A percentile compares a stretch with the other conserved stretches of the same genome.
Evolutionary conservation across 2,329 filamentous ascomycete species (phyloP).

Genomic region (Didymellaceae sp.): DNA sequence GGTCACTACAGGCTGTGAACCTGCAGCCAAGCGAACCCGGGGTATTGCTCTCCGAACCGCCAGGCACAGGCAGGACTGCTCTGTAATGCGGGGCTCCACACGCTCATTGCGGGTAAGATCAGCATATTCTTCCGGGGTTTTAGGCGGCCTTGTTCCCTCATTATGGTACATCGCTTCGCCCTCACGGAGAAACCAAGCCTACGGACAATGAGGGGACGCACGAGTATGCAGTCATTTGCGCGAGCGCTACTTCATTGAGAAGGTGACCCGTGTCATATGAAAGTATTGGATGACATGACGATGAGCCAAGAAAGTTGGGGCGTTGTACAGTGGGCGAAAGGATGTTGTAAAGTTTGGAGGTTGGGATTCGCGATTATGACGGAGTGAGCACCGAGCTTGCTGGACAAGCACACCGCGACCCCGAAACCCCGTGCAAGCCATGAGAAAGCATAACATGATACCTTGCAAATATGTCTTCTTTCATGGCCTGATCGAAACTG

Average conservation of each 20-base stretch:
- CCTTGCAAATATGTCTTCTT: no score
- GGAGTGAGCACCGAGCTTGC: neutral
- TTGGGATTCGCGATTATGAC: constrained; percentile 3
- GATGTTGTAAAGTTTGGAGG: constrained; percentile 1
- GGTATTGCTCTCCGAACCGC: constrained; percentile 29
- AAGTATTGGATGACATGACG: constrained; percentile 4
- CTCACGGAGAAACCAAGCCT: constrained; percentile 27
- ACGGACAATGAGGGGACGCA: constrained; percentile 2
- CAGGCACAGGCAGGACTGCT: constrained; percentile 25
- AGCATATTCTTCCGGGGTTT: constrained; percentile 32
- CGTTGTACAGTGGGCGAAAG: neutral
- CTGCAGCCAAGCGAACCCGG: constrained; percentile 36
- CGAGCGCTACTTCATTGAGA: constrained; percentile 11
- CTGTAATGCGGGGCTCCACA: constrained; percentile 35
- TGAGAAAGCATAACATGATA: no score
- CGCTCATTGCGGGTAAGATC: constrained; percentile 19
- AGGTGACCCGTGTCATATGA: constrained; percentile 11
- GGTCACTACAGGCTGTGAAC: constrained; percentile 6
- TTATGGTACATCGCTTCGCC: constrained; percentile 12
- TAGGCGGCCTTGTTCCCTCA: constrained; percentile 15
- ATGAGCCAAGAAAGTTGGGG: constrained; percentile 6
- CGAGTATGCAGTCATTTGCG: neutral
- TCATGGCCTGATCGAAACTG: no score
- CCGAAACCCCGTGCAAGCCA: no score
- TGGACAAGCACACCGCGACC: neutral